Evolutionary conservation across 371 early-diverging fungal species (phyloP).

Genomic region (Phascolomyces articulosus): DNA sequence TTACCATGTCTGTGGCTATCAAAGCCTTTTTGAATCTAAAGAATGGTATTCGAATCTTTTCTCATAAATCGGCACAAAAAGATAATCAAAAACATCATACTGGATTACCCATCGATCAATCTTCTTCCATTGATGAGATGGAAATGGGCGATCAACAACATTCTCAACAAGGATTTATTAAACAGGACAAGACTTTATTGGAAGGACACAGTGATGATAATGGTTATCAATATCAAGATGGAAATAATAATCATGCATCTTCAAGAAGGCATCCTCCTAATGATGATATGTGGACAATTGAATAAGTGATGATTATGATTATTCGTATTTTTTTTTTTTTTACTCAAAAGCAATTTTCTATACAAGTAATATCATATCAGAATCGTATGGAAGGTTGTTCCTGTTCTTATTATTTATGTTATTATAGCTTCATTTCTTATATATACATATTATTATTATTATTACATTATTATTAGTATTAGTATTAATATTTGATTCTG

Average conservation of each 20-base stretch:
- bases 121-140: slow-evolving; percentile 23
- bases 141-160: slow-evolving; percentile 5
- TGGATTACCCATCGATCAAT: slow-evolving; percentile 27
- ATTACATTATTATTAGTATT: no score
- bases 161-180: neutral
- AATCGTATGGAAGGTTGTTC: no score
- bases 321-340: neutral
- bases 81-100: slow-evolving; percentile 12
- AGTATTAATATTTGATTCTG: no score
- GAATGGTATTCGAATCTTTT: slow-evolving; percentile 29
- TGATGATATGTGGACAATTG: slow-evolving; percentile 5
- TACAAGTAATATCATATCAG: no score
- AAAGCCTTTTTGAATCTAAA: slow-evolving; percentile 30
- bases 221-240: no score
- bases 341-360: no score
- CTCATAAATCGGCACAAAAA: slow-evolving; percentile 19
- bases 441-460: no score
- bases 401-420: no score
- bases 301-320: neutral
- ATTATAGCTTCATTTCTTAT: no score
- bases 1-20: slow-evolving; percentile 28
- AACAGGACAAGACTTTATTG: neutral
- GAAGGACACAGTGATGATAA: no score
- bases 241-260: neutral
- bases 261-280: neutral